These are phyloP conservation scores for Neltuma alba DNA, from an alignment of 306 rosid species.

Conservation along the genomic window DNA sequence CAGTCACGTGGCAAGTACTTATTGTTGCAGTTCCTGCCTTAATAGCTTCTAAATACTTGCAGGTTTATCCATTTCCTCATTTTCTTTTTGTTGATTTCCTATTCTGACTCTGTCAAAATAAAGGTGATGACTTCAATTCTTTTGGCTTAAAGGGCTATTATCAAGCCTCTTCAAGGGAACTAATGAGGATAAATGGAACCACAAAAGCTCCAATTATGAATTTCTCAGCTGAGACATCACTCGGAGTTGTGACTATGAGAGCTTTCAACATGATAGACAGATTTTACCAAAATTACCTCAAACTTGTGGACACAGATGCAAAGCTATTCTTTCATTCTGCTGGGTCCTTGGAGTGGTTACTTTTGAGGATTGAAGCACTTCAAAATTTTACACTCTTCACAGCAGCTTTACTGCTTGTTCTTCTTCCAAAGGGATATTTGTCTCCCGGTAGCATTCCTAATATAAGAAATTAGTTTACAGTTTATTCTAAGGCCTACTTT, in stretches of 20 bases:
- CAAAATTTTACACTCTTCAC: conserved; percentile 70
- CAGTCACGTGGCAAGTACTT: conserved; percentile 85
- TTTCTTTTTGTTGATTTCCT: conserved; percentile 8
- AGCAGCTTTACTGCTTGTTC: conserved; percentile 59
- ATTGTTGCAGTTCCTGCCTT: conserved; percentile 59
- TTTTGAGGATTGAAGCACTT: conserved; percentile 68
- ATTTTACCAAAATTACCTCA: conserved; percentile 59
- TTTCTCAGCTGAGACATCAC: conserved; percentile 77
- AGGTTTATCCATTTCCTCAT: conserved; percentile 39
- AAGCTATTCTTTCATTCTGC: conserved; percentile 65
- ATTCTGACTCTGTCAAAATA: not conserved
- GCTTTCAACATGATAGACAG: conserved; percentile 58
- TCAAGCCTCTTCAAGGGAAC: conserved; percentile 75
- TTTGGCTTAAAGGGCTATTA: conserved; percentile 55
- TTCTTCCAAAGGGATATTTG: conserved; percentile 62
- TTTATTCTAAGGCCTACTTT: not conserved
- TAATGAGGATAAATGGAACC: conserved; percentile 84
- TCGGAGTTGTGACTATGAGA: conserved; percentile 79
- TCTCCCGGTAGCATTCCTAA: conserved; percentile 54
- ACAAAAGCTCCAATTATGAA: conserved; percentile 90
- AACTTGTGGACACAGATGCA: conserved; percentile 75
- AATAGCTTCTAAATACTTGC: conserved; percentile 58
- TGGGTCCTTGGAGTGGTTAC: conserved; percentile 67
- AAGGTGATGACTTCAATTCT: not conserved
- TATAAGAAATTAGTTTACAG: not conserved